Base-by-base conservation (phyloP, 345 rosid genomes). In the Euphorbia peplus region DNA sequence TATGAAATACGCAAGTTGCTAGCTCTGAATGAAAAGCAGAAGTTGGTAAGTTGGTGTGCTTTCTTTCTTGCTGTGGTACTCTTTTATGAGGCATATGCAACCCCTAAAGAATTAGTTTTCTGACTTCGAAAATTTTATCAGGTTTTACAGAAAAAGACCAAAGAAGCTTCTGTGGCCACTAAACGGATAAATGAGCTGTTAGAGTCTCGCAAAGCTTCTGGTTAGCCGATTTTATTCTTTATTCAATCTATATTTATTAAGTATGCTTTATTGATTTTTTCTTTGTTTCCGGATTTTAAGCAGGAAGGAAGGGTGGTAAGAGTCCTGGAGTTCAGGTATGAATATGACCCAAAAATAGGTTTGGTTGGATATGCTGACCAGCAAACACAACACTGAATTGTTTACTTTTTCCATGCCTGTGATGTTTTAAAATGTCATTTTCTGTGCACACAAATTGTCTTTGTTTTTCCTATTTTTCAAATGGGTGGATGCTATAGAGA, bases 111-210 rank as follows among this genome's bases (percentile, higher is more conserved):
- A 29, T 61, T 32, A 60, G 50, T 42, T 22, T 29, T 66, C 37
- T 61, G 51, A 39, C 32, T 56, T 42, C 35, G 78, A 1, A 21
- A 61, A 32, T 39, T 63, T 47, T 52, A 18, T 70, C 78, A 93
- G 98, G 95, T 88, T 66, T 72, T 89, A 83, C 89, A 84, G 66
- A 81, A 86, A 37, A 93, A 91, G 80, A 84, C 82, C n/a, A 76
- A 86, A 81, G 95, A 89, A 78, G 87, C 91, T 78, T 74, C 72
- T 55, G 53, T 81, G 69, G 89, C 89, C 30, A 56, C 76, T 19
- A 85, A 85, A 76, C 86, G 91, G 46, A 78, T 87, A 24, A 85
- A 83, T 62, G 75, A 74, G 56, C 79, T 84, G 10, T 64, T 80
- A 42, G 88, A 84, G 75, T 81, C 86, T 51, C 82, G 81, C 67